Evolutionary conservation across 2,329 filamentous ascomycete species (phyloP).

Genomic region (Arachnomyces sp.): DNA sequence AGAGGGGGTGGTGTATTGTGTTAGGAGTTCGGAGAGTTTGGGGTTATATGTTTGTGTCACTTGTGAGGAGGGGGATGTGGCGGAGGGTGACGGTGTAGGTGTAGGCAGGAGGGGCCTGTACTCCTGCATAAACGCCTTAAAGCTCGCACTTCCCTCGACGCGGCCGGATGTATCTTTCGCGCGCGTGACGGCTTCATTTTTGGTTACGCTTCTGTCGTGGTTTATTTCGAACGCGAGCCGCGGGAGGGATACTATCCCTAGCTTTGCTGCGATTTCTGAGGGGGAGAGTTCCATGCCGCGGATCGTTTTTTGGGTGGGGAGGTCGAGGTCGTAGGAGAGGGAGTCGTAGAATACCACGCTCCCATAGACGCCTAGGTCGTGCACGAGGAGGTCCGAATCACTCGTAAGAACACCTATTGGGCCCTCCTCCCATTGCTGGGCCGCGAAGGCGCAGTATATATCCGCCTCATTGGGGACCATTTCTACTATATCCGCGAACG

Average conservation of each 20-base stretch:
- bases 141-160: constrained; percentile 15
- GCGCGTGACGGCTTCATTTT: constrained; percentile 25
- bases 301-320: constrained; percentile 16
- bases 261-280: constrained; percentile 21
- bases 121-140: constrained; percentile 27
- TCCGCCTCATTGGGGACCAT: constrained; percentile 83
- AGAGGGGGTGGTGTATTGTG: constrained; percentile 30
- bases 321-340: constrained; percentile 28
- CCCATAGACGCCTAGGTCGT: constrained; percentile 56
- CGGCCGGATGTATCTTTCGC: constrained; percentile 17
- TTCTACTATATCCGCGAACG: constrained; percentile 34
- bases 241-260: constrained; percentile 27
- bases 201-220: constrained; percentile 19
- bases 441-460: constrained; percentile 61
- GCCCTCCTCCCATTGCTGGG: constrained; percentile 46
- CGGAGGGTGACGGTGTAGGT: no score
- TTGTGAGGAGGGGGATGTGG: constrained; percentile 5
- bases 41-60: constrained; percentile 33
- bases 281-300: constrained; percentile 32
- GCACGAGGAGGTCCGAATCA: constrained; percentile 79
- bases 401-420: constrained; percentile 56
- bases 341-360: constrained; percentile 62
- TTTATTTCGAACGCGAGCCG: constrained; percentile 35
- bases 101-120: constrained; percentile 21
- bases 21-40: constrained; percentile 43